Evolutionary conservation across 768 basidiomycete species (phyloP).

Genomic region (Rhizopogon salebrosus): DNA sequence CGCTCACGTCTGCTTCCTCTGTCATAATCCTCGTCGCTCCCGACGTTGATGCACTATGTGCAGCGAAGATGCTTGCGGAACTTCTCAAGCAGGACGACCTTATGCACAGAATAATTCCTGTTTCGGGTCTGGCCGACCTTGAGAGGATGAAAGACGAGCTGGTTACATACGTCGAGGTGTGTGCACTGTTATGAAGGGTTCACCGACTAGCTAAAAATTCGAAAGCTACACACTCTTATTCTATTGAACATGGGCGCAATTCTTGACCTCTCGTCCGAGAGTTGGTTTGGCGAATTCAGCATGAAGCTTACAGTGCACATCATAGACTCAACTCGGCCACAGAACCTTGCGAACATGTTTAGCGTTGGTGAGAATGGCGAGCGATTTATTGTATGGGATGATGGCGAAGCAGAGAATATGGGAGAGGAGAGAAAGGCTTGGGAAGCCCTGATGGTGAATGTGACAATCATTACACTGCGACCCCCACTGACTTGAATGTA

Average conservation of each 20-base stretch:
- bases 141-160: conserved; percentile 63
- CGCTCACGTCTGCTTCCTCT: conserved; percentile 74
- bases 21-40: conserved; percentile 84
- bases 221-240: conserved; percentile 81
- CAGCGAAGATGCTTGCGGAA: conserved; percentile 82
- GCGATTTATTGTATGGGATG: conserved; percentile 88
- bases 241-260: conserved; percentile 90
- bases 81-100: conserved; percentile 93
- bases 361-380: conserved; percentile 60
- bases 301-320: conserved; percentile 74
- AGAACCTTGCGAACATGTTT: conserved; percentile 85
- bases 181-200: conserved; percentile 7
- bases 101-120: conserved; percentile 83
- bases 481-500: conserved; percentile 20
- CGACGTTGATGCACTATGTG: conserved; percentile 90
- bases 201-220: conserved; percentile 2
- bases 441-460: conserved; percentile 73
- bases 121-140: conserved; percentile 79
- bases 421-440: conserved; percentile 73
- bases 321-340: conserved; percentile 90
- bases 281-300: conserved; percentile 74
- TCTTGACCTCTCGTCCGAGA: conserved; percentile 68
- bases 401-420: conserved; percentile 71
- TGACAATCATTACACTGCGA: neutral
- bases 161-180: conserved; percentile 60